These are phyloP conservation scores for Pyrenula aspistea DNA, from an alignment of 495 filamentous ascomycete species.

Conservation along the genomic window DNA sequence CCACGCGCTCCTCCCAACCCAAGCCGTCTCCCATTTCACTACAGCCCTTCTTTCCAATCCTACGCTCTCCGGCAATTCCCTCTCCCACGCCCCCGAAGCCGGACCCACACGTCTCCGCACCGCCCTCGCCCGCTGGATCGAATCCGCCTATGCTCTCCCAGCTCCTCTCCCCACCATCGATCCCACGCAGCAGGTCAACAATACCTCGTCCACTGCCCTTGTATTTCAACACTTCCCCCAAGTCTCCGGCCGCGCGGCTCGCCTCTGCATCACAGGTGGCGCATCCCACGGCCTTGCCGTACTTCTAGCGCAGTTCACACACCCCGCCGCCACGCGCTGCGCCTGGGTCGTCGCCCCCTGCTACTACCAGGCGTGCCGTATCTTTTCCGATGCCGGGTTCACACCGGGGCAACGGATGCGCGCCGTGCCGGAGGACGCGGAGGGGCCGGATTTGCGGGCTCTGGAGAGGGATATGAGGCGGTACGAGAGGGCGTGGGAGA, in stretches of 20 bases:
- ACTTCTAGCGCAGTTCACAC: conserved; percentile 49
- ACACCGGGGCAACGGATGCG: conserved; percentile 31
- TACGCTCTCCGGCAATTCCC: conserved; percentile 27
- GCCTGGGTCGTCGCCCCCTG: conserved; percentile 58
- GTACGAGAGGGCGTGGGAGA: conserved; percentile 13
- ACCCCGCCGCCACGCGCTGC: conserved; percentile 46
- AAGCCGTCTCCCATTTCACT: background rate
- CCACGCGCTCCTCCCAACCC: background rate
- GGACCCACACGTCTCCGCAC: conserved; percentile 43
- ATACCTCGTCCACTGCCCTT: background rate
- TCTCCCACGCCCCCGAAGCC: conserved; percentile 48
- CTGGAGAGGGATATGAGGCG: background rate
- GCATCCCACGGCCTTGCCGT: conserved; percentile 52
- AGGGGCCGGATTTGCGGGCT: conserved; percentile 41
- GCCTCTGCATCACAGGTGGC: conserved; percentile 61
- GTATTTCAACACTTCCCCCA: too few species aligned
- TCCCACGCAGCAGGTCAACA: conserved; percentile 9
- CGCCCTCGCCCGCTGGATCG: conserved; percentile 42
- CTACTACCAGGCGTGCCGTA: conserved; percentile 54
- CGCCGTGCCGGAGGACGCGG: conserved; percentile 52
- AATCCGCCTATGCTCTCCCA: conserved; percentile 25
- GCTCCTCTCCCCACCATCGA: background rate
- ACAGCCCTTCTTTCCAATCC: conserved; percentile 2
- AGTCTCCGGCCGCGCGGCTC: conserved; percentile 13
- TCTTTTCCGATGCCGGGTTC: conserved; percentile 56